phyloP scores from a whole-genome alignment of 2,329 filamentous ascomycete genomes.

The Hypoxylon sp. region DNA sequence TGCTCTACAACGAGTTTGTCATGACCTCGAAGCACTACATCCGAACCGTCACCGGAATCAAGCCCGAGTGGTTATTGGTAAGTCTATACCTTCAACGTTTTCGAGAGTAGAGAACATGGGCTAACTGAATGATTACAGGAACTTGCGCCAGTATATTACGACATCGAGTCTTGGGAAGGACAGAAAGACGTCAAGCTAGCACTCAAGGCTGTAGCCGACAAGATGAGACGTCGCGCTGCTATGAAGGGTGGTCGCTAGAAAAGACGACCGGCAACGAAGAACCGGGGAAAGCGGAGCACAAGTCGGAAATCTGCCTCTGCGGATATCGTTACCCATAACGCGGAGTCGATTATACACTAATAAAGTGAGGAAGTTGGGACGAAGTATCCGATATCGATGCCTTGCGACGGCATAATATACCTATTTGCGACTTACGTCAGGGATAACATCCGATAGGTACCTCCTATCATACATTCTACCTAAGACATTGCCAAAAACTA shows the following conservation, averaged over 20 bases:
- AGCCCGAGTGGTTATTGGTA: constrained; percentile 93
- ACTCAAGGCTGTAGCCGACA: constrained; percentile 65
- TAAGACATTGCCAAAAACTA: no score
- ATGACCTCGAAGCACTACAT: constrained; percentile 99
- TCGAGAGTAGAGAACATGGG: constrained; percentile 7
- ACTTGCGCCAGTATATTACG: constrained; percentile 93
- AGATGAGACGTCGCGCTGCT: constrained; percentile 66
- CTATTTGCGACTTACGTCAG: no score
- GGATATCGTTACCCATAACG: no score
- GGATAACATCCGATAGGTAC: no score
- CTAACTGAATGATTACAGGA: constrained; percentile 66
- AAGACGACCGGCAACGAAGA: no score
- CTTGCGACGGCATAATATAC: no score
- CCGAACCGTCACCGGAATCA: constrained; percentile 88
- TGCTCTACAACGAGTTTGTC: constrained; percentile 98
- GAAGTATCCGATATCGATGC: no score
- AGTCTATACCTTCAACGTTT: constrained; percentile 45
- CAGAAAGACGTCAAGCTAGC: constrained; percentile 86
- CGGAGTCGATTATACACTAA: no score
- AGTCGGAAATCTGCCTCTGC: no score
- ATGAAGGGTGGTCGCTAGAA: constrained; percentile 57
- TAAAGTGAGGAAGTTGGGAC: no score
- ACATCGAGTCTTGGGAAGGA: constrained; percentile 76
- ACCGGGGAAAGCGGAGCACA: no score
- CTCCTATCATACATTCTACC: no score